Evolutionary conservation across 345 rosid species (phyloP).

Genomic region (Cardamine resedifolia): DNA sequence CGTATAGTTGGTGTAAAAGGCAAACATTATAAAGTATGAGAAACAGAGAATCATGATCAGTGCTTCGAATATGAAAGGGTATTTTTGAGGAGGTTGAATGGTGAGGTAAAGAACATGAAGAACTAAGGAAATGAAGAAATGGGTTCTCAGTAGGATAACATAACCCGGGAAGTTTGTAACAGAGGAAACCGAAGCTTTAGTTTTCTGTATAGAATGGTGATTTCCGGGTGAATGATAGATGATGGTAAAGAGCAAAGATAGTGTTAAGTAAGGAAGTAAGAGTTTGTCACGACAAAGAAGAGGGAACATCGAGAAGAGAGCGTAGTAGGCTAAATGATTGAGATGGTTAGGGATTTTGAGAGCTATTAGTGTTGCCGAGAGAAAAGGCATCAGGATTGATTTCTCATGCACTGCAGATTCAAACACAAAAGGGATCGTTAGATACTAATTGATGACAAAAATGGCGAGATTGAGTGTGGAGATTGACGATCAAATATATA

Average conservation of each 20-base stretch:
- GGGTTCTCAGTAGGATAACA: slow-evolving; percentile 29
- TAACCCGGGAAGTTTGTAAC: slow-evolving; percentile 26
- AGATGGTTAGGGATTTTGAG: slow-evolving; percentile 55
- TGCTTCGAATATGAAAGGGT: slow-evolving; percentile 75
- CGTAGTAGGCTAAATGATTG: slow-evolving; percentile 57
- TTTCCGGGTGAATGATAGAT: slow-evolving; percentile 49
- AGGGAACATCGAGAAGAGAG: slow-evolving; percentile 90
- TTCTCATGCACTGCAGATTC: slow-evolving; percentile 90
- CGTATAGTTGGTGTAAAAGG: slow-evolving; percentile 51
- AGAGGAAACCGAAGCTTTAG: slow-evolving; percentile 26
- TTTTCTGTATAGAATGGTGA: slow-evolving; percentile 33
- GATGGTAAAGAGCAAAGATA: slow-evolving; percentile 52
- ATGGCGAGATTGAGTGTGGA: background rate
- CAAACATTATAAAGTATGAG: slow-evolving; percentile 48
- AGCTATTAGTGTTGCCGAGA: slow-evolving; percentile 76
- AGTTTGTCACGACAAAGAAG: slow-evolving; percentile 80
- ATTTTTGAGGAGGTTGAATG: slow-evolving; percentile 52
- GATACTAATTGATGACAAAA: background rate
- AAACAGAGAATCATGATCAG: slow-evolving; percentile 71
- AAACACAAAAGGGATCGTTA: slow-evolving; percentile 5
- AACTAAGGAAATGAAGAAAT: slow-evolving; percentile 49
- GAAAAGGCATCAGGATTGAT: slow-evolving; percentile 88
- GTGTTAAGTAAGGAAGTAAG: slow-evolving; percentile 58
- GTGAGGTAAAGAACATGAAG: slow-evolving; percentile 70
- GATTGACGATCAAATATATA: slow-evolving; percentile 1